Evolutionary conservation across 257 asterid genomes (phyloP), one percentile per base, ranked within the genome.

Genomic region (Knoxia roxburghii): DNA sequence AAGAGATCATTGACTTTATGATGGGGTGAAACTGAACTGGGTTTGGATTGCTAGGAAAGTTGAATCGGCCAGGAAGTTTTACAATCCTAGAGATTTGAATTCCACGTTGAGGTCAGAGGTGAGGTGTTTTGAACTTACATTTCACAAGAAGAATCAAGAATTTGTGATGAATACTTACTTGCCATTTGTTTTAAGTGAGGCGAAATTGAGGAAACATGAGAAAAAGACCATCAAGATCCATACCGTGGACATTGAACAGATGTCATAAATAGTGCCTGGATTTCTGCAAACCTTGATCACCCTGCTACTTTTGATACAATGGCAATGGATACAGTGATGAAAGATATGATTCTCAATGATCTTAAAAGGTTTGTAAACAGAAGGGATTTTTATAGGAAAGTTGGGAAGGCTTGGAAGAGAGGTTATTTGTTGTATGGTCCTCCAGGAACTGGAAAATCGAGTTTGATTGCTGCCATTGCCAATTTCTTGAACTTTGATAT

Each of bases 371-470:
- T 88, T 64, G 40, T 85, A 71, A 37, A 71, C n/a, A n/a, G n/a
- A n/a, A n/a, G n/a, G n/a, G n/a, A n/a, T n/a, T n/a, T n/a, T n/a
- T n/a, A n/a, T n/a, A 71, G 77, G 68, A 79, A 78, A 51, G 82
- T 88, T 0, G 90, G 96, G 6, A 88, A 84, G 73, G 90, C 96
- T 0, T 88, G 93, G 90, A 88, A 86, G 64, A 77, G 95, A 73
- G 95, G 95, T 52, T 86, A 86, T 51, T 70, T 88, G 82, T 23
- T 88, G 80, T 82, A 86, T 61, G 96, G 94, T 11, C 96, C 91
- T 48, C 96, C 93, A 2, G 91, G 96, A 69, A 88, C 96, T 0
- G 94, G 91, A 14, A 86, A 86, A 78, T 88, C 96, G 20, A 88
- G 96, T 72, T 57, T 87, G 82, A 79, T 87, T n/a, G 93, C 95